Percentiles rank a stretch among this genome's conserved stretches.
These are phyloP conservation scores for Psilocybe tampanensis DNA, from an alignment of 768 basidiomycete species.

Conservation along the genomic window DNA sequence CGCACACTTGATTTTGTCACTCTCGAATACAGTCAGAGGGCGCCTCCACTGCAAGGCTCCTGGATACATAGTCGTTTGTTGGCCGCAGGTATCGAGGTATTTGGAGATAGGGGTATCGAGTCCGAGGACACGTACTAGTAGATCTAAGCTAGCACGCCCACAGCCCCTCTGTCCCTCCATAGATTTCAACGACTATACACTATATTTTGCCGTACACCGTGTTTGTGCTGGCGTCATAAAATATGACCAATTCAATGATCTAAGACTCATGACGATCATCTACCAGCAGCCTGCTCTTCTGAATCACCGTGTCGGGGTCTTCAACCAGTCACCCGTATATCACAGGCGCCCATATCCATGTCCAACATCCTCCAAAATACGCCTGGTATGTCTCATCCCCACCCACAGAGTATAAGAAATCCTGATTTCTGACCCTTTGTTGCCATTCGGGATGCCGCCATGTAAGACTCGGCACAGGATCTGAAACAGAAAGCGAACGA, in stretches of 20 bases:
- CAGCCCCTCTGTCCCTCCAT: too few relatives aligned
- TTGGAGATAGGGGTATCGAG: background rate
- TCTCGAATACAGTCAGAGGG: conserved; percentile 17
- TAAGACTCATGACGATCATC: too few relatives aligned
- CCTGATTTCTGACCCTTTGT: background rate
- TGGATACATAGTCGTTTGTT: conserved; percentile 1
- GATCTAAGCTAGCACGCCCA: too few relatives aligned
- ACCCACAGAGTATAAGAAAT: background rate
- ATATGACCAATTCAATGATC: too few relatives aligned
- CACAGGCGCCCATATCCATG: background rate
- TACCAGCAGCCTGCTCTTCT: too few relatives aligned
- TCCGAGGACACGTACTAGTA: background rate
- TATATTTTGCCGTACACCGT: too few relatives aligned
- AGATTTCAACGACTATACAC: too few relatives aligned
- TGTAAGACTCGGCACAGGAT: background rate
- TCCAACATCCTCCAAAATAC: background rate
- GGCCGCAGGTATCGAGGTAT: conserved; percentile 14
- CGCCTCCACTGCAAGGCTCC: conserved; percentile 4
- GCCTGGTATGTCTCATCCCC: background rate
- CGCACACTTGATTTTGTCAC: conserved; percentile 16
- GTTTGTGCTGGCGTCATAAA: background rate
- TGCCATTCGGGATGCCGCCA: background rate
- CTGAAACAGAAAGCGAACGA: conserved; percentile 17
- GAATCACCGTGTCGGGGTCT: too few relatives aligned
- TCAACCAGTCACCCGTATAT: background rate